These are phyloP conservation scores for Sclerotiophoma versabilis DNA, from an alignment of 2,329 filamentous ascomycete species.

Conservation along the genomic window DNA sequence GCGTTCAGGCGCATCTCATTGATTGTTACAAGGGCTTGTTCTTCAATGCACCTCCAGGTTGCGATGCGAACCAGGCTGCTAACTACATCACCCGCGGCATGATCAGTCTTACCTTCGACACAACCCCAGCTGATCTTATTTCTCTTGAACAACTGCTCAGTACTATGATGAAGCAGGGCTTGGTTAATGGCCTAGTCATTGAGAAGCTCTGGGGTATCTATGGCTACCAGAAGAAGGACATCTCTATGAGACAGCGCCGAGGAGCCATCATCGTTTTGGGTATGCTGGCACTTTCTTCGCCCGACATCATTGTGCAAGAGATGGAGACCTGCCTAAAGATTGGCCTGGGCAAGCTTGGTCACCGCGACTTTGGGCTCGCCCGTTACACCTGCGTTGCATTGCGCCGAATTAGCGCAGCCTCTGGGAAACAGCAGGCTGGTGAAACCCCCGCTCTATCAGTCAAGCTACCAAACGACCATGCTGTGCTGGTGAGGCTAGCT, in stretches of 20 bases:
- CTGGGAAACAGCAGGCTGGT: constrained; percentile 70
- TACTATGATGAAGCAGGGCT: constrained; percentile 95
- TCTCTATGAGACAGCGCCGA: constrained; percentile 86
- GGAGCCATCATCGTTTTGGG: constrained; percentile 96
- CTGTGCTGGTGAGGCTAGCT: constrained; percentile 80
- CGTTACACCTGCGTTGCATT: constrained; percentile 96
- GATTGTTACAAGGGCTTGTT: constrained; percentile 96
- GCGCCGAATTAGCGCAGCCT: constrained; percentile 79
- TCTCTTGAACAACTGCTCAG: constrained; percentile 93
- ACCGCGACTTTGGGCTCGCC: constrained; percentile 83
- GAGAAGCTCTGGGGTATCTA: constrained; percentile 98
- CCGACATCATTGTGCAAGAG: constrained; percentile 91
- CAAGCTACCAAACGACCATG: constrained; percentile 89
- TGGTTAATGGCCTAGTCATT: constrained; percentile 85
- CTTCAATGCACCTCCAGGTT: constrained; percentile 91
- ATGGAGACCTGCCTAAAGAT: constrained; percentile 94
- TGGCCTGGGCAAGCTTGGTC: constrained; percentile 81
- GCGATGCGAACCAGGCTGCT: constrained; percentile 86
- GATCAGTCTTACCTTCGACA: constrained; percentile 97
- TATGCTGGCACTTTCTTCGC: constrained; percentile 92
- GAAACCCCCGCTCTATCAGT: constrained; percentile 65
- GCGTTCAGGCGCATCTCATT: constrained; percentile 94
- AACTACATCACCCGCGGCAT: constrained; percentile 98
- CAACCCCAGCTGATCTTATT: constrained; percentile 91
- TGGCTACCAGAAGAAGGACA: constrained; percentile 85